Percentiles rank a stretch among this genome's conserved stretches.
phyloP scores from a whole-genome alignment of 2,329 filamentous ascomycete genomes.

The Colletotrichum incanum region DNA sequence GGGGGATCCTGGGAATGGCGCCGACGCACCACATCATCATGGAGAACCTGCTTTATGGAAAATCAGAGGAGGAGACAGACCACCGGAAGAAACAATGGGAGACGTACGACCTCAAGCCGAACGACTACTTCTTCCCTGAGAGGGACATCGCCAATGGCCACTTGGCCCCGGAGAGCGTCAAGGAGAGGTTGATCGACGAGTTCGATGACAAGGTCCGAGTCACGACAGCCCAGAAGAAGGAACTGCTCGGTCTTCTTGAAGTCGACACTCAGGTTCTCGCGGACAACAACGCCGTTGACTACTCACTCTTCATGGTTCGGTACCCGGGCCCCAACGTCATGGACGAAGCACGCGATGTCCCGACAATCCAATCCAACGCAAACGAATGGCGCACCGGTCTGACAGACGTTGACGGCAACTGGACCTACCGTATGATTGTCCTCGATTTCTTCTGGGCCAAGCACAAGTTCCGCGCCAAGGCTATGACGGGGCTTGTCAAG shows the following conservation, averaged over 20 bases:
- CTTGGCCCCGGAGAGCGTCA: slow-evolving; percentile 75
- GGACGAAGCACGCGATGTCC: slow-evolving; percentile 52
- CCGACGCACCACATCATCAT: slow-evolving; percentile 84
- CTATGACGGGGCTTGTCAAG: slow-evolving; percentile 77
- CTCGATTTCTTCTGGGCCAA: slow-evolving; percentile 87
- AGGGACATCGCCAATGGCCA: slow-evolving; percentile 77
- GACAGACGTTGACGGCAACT: slow-evolving; percentile 73
- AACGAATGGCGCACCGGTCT: slow-evolving; percentile 74
- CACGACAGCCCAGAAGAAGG: slow-evolving; percentile 66
- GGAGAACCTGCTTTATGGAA: slow-evolving; percentile 81
- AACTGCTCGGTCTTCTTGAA: slow-evolving; percentile 69
- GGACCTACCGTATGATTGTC: slow-evolving; percentile 77
- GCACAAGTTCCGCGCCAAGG: slow-evolving; percentile 76
- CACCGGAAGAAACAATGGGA: slow-evolving; percentile 69
- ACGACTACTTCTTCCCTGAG: slow-evolving; percentile 83
- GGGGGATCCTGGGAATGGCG: slow-evolving; percentile 71
- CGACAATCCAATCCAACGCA: slow-evolving; percentile 51
- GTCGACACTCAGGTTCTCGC: slow-evolving; percentile 76
- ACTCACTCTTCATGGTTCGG: slow-evolving; percentile 81
- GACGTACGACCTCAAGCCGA: slow-evolving; percentile 82
- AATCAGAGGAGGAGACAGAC: slow-evolving; percentile 59
- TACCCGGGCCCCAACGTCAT: slow-evolving; percentile 46
- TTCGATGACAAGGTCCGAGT: slow-evolving; percentile 78
- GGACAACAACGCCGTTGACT: slow-evolving; percentile 78
- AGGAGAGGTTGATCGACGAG: slow-evolving; percentile 76